Percentiles rank a stretch among this genome's conserved stretches.
phyloP scores from a whole-genome alignment of 108 stramenopile species.

The Pseudonitzschia delicatissima region DNA sequence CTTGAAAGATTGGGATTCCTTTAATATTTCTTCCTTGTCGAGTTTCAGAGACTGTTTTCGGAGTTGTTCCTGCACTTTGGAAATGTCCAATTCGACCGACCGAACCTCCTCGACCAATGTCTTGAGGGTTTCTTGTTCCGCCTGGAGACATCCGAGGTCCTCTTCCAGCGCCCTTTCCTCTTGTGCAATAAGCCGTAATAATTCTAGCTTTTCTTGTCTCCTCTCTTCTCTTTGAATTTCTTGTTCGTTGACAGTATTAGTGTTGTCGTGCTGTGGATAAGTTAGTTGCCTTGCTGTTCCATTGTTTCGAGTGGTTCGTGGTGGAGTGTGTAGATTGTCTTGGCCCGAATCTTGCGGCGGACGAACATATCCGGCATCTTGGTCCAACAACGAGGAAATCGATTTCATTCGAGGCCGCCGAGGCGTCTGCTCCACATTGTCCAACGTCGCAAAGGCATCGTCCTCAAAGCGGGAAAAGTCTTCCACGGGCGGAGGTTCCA shows the following conservation, averaged over 20 bases:
- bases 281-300: not conserved
- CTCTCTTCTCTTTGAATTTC: constrained; percentile 1
- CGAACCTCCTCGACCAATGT: constrained; percentile 8
- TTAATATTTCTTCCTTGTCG: constrained; percentile 15
- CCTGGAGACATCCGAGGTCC: not conserved
- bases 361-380: not conserved
- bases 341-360: not conserved
- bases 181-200: constrained; percentile 13
- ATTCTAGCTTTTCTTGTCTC: constrained; percentile 1
- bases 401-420: constrained; percentile 17
- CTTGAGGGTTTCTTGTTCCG: constrained; percentile 14
- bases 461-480: constrained; percentile 47
- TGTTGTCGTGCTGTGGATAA: not conserved
- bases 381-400: constrained; percentile 24
- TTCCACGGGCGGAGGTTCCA: constrained; percentile 16
- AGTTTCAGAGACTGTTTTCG: constrained; percentile 2
- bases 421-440: constrained; percentile 14
- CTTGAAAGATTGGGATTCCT: constrained; percentile 37
- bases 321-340: not conserved
- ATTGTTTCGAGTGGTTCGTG: not conserved
- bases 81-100: constrained; percentile 15
- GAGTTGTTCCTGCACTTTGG: constrained; percentile 6
- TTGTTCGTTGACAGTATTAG: not conserved
- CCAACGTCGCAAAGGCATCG: constrained; percentile 39
- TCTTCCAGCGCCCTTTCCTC: constrained; percentile 12